Percentiles rank a stretch among this genome's conserved stretches.
phyloP scores from a whole-genome alignment of 305 asterid genomes.

The Solanum hybrid region DNA sequence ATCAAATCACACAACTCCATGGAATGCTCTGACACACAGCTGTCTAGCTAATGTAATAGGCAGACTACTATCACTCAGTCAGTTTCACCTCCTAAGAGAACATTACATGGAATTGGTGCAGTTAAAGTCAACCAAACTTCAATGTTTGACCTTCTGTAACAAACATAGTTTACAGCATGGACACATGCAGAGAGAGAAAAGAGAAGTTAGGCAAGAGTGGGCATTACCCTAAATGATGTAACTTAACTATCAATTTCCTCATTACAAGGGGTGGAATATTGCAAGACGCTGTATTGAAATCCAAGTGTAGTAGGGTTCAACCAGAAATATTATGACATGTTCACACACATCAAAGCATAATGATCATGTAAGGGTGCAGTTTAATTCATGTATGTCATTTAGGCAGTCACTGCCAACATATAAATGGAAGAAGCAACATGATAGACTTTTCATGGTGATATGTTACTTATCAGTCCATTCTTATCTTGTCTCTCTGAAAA shows the following conservation, averaged over 20 bases:
- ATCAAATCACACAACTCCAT: neutral
- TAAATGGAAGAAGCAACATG: neutral
- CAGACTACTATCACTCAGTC: neutral
- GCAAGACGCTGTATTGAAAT: neutral
- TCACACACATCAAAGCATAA: neutral
- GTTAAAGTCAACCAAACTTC: neutral
- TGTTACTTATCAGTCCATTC: neutral
- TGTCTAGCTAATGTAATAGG: neutral
- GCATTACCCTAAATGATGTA: neutral
- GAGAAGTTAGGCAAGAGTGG: neutral
- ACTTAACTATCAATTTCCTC: neutral
- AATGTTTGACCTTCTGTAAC: neutral
- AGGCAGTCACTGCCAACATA: neutral
- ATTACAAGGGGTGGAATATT: neutral
- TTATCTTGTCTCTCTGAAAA: neutral
- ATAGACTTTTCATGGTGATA: neutral
- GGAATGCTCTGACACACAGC: neutral
- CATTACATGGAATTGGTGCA: neutral
- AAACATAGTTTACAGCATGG: neutral
- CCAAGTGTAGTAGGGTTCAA: neutral
- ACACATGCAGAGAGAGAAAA: constrained; percentile 1
- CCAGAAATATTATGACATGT: neutral
- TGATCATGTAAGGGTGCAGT: neutral
- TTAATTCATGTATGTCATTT: neutral
- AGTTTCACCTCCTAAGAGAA: neutral